Percentiles rank a stretch among this genome's conserved stretches.
Conservation (phyloP, 192 early-diverging fungal genomes). For the Kappamyces sp. region DNA sequence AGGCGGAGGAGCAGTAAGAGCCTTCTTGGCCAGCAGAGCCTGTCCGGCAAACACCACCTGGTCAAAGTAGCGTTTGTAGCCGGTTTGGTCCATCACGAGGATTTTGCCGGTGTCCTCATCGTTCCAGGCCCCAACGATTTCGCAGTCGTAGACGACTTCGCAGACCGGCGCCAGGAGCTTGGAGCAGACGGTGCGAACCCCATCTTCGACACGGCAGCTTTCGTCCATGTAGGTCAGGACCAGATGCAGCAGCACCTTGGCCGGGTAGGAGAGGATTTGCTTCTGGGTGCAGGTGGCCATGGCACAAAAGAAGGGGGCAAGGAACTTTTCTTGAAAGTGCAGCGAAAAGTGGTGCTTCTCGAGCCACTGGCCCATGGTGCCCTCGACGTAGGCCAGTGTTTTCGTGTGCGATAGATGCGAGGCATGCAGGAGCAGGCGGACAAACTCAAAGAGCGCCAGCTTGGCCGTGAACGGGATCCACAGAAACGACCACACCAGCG, state of each 20-base stretch:
- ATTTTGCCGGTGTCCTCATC: slow-evolving; percentile 8
- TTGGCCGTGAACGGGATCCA: not conserved
- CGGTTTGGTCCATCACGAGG: slow-evolving; percentile 16
- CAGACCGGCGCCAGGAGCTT: slow-evolving; percentile 6
- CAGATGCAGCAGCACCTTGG: slow-evolving; percentile 6
- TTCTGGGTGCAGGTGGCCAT: slow-evolving; percentile 7
- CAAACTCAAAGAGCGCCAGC: slow-evolving; percentile 8
- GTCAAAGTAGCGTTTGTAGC: slow-evolving; percentile 21
- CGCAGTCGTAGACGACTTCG: slow-evolving; percentile 8
- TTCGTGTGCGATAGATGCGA: slow-evolving; percentile 7
- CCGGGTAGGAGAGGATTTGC: slow-evolving; percentile 10
- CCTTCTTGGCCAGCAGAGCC: slow-evolving; percentile 37
- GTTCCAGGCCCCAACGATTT: slow-evolving; percentile 1
- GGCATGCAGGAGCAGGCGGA: slow-evolving; percentile 11
- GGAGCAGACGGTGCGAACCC: not conserved
- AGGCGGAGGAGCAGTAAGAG: slow-evolving; percentile 18
- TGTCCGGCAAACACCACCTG: slow-evolving; percentile 49
- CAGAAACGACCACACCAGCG: not conserved
- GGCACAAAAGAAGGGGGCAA: not conserved
- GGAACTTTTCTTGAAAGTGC: slow-evolving; percentile 1
- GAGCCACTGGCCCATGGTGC: slow-evolving; percentile 9
- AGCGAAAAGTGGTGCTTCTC: slow-evolving; percentile 13
- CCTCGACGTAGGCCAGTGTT: not conserved
- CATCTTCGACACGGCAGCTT: slow-evolving; percentile 10
- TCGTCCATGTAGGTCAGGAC: not conserved